phyloP scores from a whole-genome alignment of 2,329 filamentous ascomycete species.

The Fusarium lateritium region DNA sequence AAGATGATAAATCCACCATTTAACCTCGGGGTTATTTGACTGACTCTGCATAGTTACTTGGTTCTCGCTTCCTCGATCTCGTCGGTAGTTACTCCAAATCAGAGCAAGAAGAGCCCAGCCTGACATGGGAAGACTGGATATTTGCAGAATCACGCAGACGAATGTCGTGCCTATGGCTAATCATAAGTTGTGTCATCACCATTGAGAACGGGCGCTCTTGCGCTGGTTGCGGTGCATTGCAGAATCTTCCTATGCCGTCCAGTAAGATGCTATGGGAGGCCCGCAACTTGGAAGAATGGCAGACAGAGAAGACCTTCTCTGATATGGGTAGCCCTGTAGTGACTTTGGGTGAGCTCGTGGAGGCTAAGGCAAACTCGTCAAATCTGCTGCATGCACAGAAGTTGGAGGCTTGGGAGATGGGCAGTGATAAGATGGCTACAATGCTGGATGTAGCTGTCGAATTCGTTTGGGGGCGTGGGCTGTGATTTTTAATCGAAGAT shows the following conservation, averaged over 20 bases:
- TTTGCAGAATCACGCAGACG: slow-evolving; percentile 51
- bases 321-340: slow-evolving; percentile 21
- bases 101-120: slow-evolving; percentile 31
- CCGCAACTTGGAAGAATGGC: slow-evolving; percentile 45
- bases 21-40: not conserved
- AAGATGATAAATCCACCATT: not conserved
- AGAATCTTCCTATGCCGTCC: slow-evolving; percentile 34
- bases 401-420: slow-evolving; percentile 47
- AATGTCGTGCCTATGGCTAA: slow-evolving; percentile 46
- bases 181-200: slow-evolving; percentile 43
- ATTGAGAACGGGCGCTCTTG: slow-evolving; percentile 31
- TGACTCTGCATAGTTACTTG: slow-evolving; percentile 19
- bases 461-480: slow-evolving; percentile 28
- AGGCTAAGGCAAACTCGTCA: not conserved
- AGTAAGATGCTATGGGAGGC: slow-evolving; percentile 48
- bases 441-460: slow-evolving; percentile 47
- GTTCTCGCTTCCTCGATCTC: slow-evolving; percentile 22
- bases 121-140: slow-evolving; percentile 52
- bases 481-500: not conserved
- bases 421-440: slow-evolving; percentile 43
- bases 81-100: slow-evolving; percentile 26
- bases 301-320: slow-evolving; percentile 41
- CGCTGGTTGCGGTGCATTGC: slow-evolving; percentile 6
- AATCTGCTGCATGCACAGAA: slow-evolving; percentile 21
- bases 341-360: slow-evolving; percentile 42